Base-by-base conservation (phyloP, 2,329 filamentous ascomycete genomes). In the Trichoderma afroharzianum region DNA sequence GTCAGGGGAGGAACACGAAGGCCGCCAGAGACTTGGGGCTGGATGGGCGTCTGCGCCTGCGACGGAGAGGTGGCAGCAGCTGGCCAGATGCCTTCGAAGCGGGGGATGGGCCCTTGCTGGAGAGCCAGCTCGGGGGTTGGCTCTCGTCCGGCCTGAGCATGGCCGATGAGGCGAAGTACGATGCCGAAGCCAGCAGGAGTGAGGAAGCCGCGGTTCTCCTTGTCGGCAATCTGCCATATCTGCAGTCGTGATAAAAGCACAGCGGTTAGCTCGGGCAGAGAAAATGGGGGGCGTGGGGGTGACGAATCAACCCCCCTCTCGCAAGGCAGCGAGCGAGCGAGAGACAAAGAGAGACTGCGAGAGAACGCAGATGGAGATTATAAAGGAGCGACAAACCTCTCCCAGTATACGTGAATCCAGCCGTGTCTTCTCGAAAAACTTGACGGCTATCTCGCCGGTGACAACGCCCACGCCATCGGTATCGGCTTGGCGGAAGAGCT, bases 141-240 rank as follows among this genome's bases (percentile, higher is more conserved):
- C 77, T 94, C 90, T 80, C 92, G 90, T 77, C 93, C 93, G 74
- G 92, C 93, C 83, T 99, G 96, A 75, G 94, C 95, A 84, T 98
- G 96, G 72, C 94, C 96, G 80, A 99, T 98, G 80, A 99, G 90
- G 78, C 96, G 90, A 79, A 99, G 84, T 71, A 97, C 96, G 80
- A 97, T 89, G 73, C 95, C 93, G 83, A 99, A 99, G 80, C 95
- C 96, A 55, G 94, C 90, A 24, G 94, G 94, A 39, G 95, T 98
- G 76, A 99, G 86, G 76, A 98, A 92, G 67, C 96, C 96, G 75
- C 95, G 90, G 84, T 99, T 99, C 84, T 98, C 95, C 75, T 90
- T 94, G 84, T 99, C 96, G 76, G 96, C 95, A 81, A 99, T 96
- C 84, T 98, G 95, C 96, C 96, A 99, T 87, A 99, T 98, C 93